These are phyloP conservation scores for Microcos paniculata DNA, from an alignment of 345 rosid species.

Conservation along the genomic window DNA sequence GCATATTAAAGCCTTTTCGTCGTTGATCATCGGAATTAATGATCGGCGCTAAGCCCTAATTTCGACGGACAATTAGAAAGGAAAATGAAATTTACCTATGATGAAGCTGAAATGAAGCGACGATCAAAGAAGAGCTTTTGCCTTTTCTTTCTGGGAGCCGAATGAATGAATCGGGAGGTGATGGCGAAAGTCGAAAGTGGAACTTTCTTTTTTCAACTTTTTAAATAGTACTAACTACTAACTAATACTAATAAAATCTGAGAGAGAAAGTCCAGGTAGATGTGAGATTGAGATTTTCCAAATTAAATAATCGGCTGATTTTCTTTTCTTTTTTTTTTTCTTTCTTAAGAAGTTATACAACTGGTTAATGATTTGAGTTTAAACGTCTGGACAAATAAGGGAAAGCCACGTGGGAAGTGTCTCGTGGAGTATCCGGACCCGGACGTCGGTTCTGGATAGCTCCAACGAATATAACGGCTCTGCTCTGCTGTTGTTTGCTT, in stretches of 20 bases:
- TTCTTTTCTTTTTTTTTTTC: too few species aligned
- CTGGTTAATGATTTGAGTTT: background rate
- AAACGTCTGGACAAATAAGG: background rate
- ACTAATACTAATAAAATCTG: too few species aligned
- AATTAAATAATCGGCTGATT: background rate
- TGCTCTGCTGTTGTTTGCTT: background rate
- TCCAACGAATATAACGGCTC: constrained; percentile 4
- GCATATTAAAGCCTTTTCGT: too few species aligned
- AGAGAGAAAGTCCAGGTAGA: background rate
- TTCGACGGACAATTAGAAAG: background rate
- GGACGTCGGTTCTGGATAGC: background rate
- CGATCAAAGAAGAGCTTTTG: background rate
- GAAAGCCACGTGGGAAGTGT: background rate
- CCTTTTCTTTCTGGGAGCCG: background rate
- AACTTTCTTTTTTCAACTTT: background rate
- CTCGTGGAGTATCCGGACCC: too few species aligned
- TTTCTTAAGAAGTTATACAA: background rate
- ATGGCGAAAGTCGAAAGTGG: constrained; percentile 7
- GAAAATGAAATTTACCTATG: background rate
- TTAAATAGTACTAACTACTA: background rate
- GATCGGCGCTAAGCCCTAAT: background rate
- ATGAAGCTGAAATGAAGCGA: background rate
- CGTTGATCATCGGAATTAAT: background rate
- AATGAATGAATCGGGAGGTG: background rate
- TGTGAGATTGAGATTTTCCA: background rate